Percentiles rank a stretch among this genome's conserved stretches.
Conservation (phyloP, 176 grass and related monocot species). For the Oryza glaberrima region DNA sequence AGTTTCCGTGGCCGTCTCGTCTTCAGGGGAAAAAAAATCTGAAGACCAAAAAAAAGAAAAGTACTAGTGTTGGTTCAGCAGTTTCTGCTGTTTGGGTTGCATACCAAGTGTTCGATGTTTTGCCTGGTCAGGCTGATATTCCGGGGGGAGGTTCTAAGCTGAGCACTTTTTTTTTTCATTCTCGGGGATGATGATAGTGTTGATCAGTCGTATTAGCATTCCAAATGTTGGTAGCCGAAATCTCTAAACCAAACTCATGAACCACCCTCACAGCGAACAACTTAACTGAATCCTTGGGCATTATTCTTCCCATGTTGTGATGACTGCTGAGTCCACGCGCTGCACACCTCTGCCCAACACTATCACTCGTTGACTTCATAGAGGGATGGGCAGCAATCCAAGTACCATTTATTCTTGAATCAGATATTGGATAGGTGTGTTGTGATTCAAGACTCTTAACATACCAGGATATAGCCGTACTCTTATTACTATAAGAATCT, state of each 20-base stretch:
- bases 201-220: slow-evolving; percentile 3
- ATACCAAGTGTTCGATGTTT: slow-evolving; percentile 9
- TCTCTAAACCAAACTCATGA: neutral
- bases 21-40: too few relatives aligned
- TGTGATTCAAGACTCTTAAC: neutral
- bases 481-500: neutral
- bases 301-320: too few relatives aligned
- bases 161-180: neutral
- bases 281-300: neutral
- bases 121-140: neutral
- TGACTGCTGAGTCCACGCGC: neutral
- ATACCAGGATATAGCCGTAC: neutral
- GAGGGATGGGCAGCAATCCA: too few relatives aligned
- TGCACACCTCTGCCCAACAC: neutral
- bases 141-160: neutral
- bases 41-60: too few relatives aligned
- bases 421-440: neutral
- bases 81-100: neutral
- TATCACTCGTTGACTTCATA: neutral
- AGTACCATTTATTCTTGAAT: neutral
- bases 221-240: neutral
- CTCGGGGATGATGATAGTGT: neutral
- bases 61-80: too few relatives aligned
- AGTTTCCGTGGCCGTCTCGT: too few relatives aligned
- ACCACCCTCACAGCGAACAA: neutral